Conservation (phyloP, 1,284 basidiomycete genomes). For the Inonotus obliquus region DNA sequence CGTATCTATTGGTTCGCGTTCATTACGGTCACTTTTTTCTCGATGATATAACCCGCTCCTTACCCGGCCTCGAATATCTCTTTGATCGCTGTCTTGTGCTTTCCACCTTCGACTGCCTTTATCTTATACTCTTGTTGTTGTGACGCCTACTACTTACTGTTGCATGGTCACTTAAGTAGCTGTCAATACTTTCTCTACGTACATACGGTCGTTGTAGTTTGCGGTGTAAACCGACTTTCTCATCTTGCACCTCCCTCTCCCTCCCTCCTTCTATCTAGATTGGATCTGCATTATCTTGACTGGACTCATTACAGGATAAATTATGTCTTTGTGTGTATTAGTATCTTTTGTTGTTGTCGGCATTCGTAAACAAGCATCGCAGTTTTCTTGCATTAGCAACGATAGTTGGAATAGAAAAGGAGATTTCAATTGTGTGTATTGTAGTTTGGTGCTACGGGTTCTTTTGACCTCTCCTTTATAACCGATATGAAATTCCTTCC, state of each 20-base stretch:
- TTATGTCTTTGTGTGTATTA: neutral
- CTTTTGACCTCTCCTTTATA: no score
- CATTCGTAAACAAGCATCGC: neutral
- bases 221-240: neutral
- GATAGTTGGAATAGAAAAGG: no score
- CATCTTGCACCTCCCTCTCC: no score
- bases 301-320: neutral
- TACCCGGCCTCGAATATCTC: neutral
- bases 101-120: neutral
- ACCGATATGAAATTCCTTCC: no score
- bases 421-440: no score
- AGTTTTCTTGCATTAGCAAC: neutral
- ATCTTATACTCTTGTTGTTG: neutral
- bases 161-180: constrained; percentile 1
- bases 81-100: neutral
- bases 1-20: constrained; percentile 12
- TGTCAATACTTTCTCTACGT: neutral
- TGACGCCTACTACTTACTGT: neutral
- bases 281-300: no score
- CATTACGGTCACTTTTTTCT: neutral
- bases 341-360: neutral
- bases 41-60: neutral
- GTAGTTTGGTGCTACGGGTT: no score
- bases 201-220: neutral
- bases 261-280: no score